Evolutionary conservation across 1,284 basidiomycete genomes (phyloP).

Genomic region (Agroathelia rolfsii): DNA sequence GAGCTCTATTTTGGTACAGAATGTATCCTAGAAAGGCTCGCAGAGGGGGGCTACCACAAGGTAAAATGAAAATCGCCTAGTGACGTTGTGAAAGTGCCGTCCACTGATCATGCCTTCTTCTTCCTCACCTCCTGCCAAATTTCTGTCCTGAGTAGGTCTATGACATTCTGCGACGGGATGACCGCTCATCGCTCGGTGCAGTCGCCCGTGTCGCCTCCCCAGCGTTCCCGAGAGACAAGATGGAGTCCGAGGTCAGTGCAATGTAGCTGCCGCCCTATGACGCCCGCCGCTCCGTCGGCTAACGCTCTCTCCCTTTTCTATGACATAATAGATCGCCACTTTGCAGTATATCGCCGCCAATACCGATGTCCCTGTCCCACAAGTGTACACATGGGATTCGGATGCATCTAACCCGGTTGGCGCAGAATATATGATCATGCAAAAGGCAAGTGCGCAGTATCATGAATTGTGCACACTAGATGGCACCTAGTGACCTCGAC

Average conservation of each 20-base stretch:
- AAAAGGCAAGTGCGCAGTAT: conserved; percentile 13
- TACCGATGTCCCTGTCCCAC: conserved; percentile 12
- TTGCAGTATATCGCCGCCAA: conserved; percentile 10
- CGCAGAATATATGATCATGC: conserved; percentile 15
- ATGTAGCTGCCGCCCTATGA: background rate
- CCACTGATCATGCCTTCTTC: no score
- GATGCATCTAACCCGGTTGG: conserved; percentile 13
- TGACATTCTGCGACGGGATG: conserved; percentile 4
- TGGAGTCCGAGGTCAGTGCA: conserved; percentile 14
- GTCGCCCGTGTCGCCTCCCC: conserved; percentile 15
- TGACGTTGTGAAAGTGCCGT: no score
- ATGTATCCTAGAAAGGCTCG: conserved; percentile 34
- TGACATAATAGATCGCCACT: conserved; percentile 12
- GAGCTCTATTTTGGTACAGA: no score
- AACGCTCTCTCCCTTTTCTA: background rate
- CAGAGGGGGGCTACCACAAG: conserved; percentile 13
- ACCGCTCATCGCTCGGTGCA: conserved; percentile 12
- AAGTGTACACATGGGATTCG: conserved; percentile 12
- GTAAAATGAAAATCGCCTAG: no score
- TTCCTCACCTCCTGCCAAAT: no score
- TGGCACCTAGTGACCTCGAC: no score
- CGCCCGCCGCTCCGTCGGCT: no score
- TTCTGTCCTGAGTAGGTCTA: conserved; percentile 9
- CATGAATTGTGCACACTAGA: no score
- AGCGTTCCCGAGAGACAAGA: conserved; percentile 16